Conservation (phyloP, 1,284 basidiomycete species). For the Pyrrhoderma noxium region DNA sequence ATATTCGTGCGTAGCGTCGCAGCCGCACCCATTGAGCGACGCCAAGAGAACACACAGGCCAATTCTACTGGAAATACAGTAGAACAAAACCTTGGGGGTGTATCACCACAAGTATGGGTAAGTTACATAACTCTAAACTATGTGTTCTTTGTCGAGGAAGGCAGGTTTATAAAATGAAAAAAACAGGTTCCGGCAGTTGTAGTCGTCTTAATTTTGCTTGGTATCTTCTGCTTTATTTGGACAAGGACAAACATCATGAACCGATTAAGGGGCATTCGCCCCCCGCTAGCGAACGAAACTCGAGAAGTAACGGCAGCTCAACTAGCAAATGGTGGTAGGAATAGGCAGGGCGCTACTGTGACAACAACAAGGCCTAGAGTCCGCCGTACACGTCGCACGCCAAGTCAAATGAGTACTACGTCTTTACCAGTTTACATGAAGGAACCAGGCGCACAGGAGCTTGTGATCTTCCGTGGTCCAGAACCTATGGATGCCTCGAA, state of each 20-base stretch:
- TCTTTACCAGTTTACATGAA: conserved; percentile 70
- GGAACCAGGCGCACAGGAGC: conserved; percentile 70
- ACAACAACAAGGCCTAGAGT: background rate
- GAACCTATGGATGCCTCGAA: conserved; percentile 16
- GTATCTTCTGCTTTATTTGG: conserved; percentile 13
- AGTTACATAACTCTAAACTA: no score
- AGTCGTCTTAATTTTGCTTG: conserved; percentile 10
- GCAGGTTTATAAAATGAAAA: background rate
- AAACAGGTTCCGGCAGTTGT: conserved; percentile 13
- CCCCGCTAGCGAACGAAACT: background rate
- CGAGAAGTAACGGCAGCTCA: conserved; percentile 15
- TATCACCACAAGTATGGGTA: no score
- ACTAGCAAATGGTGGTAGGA: conserved; percentile 6
- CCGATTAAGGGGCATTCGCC: conserved; percentile 5
- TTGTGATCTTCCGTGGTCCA: conserved; percentile 51
- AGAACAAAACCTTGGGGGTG: no score
- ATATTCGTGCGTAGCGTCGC: no score
- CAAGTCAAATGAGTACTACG: conserved; percentile 63
- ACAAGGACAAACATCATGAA: conserved; percentile 8
- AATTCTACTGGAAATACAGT: no score
- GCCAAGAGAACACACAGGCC: no score
- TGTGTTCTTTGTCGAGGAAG: no score
- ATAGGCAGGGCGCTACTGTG: background rate
- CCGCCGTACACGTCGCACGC: conserved; percentile 44
- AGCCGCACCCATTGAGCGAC: no score